phyloP scores from a whole-genome alignment of 345 rosid genomes.

The Gossypium sturtianum region DNA sequence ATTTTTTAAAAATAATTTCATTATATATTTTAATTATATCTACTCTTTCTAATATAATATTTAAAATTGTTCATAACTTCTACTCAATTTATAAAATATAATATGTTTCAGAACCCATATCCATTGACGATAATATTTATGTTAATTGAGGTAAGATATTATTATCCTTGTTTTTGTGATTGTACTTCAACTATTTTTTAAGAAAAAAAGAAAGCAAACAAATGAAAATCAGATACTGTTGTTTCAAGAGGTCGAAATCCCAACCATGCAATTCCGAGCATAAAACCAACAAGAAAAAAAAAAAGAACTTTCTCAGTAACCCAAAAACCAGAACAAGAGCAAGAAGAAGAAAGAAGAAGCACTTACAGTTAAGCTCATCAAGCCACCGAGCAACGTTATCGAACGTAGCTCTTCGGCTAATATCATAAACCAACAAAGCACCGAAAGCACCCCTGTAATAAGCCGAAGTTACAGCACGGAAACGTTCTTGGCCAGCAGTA shows the following conservation, averaged over 20 bases:
- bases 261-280: not conserved
- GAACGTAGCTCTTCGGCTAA: constrained; percentile 63
- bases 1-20: too few species aligned
- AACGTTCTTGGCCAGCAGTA: constrained; percentile 92
- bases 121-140: too few species aligned
- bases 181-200: too few species aligned
- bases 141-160: fast-evolving
- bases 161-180: too few species aligned
- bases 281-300: not conserved
- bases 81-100: fast-evolving
- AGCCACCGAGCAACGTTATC: constrained; percentile 85
- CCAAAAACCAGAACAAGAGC: not conserved
- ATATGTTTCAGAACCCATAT: fast-evolving
- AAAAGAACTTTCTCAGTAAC: not conserved
- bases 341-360: not conserved
- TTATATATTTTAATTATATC: too few species aligned
- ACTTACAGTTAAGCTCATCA: constrained; percentile 73
- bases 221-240: too few species aligned
- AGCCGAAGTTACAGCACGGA: constrained; percentile 92
- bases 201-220: too few species aligned
- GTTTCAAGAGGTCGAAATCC: too few species aligned
- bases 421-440: constrained; percentile 77
- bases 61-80: too few species aligned
- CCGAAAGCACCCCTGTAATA: constrained; percentile 95
- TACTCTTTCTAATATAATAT: too few species aligned